These are phyloP conservation scores for Xylariaceae sp. DNA, from an alignment of 2,329 filamentous ascomycete genomes.

Conservation along the genomic window DNA sequence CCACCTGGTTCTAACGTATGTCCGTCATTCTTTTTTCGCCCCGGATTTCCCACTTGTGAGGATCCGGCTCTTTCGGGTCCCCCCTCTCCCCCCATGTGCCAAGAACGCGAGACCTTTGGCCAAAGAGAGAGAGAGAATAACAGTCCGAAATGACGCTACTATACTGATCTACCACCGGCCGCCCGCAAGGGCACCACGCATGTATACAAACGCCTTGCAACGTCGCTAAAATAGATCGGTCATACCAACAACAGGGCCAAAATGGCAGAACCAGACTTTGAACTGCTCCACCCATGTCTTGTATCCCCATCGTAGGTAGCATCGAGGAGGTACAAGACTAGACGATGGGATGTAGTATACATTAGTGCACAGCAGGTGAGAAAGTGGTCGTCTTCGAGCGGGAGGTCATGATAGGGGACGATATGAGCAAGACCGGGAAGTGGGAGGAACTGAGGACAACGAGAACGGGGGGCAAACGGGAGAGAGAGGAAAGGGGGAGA, in stretches of 20 bases:
- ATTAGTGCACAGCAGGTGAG: not conserved
- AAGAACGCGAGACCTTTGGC: slow-evolving; percentile 7
- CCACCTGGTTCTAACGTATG: not conserved
- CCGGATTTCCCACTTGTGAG: slow-evolving; percentile 18
- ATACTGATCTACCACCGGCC: slow-evolving; percentile 9
- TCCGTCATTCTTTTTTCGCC: slow-evolving; percentile 6
- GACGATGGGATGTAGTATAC: slow-evolving; percentile 5
- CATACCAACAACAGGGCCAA: slow-evolving; percentile 1
- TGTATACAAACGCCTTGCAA: slow-evolving; percentile 18
- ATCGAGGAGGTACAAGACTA: slow-evolving; percentile 15
- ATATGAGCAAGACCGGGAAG: too few species aligned
- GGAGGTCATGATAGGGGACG: slow-evolving; percentile 2
- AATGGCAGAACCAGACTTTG: slow-evolving; percentile 5
- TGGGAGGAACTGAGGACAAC: too few species aligned
- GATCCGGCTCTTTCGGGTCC: slow-evolving; percentile 10
- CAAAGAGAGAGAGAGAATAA: not conserved
- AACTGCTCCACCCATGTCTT: slow-evolving; percentile 12
- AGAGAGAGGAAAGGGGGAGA: not conserved
- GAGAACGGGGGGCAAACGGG: not conserved
- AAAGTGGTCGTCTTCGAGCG: not conserved
- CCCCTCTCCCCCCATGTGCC: not conserved
- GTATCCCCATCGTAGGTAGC: slow-evolving; percentile 10
- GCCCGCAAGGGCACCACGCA: slow-evolving; percentile 8
- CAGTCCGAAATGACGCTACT: slow-evolving; percentile 11
- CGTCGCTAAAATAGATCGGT: slow-evolving; percentile 22